Base-by-base conservation (phyloP, 768 basidiomycete species). In the Phlegmacium glaucopus region DNA sequence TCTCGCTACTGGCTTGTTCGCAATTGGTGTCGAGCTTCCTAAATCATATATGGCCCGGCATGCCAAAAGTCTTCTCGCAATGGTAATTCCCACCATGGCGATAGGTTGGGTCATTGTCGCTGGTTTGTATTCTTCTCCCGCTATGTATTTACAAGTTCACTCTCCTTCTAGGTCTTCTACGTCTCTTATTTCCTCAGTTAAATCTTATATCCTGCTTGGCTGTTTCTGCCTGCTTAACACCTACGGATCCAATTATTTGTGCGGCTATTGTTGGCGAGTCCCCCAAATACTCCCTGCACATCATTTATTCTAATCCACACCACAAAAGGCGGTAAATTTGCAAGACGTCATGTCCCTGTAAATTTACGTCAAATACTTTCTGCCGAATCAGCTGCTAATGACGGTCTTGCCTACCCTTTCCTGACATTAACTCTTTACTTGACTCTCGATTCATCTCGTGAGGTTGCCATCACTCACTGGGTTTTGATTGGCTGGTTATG, bases 381-480 rank as follows among this genome's bases (percentile, higher is more conserved):
- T 0, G 91, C 90, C 0, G 95, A 98, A 66, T 90, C 89, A 5
- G 96, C 94, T 0, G 85, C 90, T 6, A 99, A 99, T 65, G 96
- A 98, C 56, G 96, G 96, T 2, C 76, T 97, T 11, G 93, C 94
- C 2, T 96, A 94, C 63, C 94, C 94, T 0, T 97, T 97, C 63
- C 72, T 97, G 46, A 79, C 81, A 22, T 75, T 98, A 44, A 82
- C 94, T 3, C 74, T 98, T 9, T 97, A 95, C 63, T 74, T 98
- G 39, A 85, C 84, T 9, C 54, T 92, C 4, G 90, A 95, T 52
- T 59, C 75, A 0, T 77, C 83, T 3, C 73, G 68, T 11, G 66
- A 72, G 0, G 73, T 74, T 9, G 91, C 93, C 4, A 69, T 96
- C 28, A 82, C 75, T 10, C 79, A 93, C 59, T 96, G 96, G 94